Evolutionary conservation across 2,329 filamentous ascomycete genomes (phyloP).

Genomic region (Hymenotorrendiella dingleyae): DNA sequence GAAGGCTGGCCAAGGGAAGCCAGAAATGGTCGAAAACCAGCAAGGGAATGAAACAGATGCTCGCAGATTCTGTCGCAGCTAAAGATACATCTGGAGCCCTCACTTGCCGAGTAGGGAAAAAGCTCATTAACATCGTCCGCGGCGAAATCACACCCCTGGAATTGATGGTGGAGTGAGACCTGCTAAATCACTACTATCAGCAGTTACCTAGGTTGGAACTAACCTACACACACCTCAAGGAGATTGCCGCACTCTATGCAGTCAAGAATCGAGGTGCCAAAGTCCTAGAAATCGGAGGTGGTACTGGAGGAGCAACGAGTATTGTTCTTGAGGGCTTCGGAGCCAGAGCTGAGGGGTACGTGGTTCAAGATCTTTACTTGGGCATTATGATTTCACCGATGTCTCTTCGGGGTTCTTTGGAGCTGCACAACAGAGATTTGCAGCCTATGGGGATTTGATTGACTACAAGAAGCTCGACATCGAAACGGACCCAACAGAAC

Average conservation of each 20-base stretch:
- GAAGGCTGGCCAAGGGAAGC: not conserved
- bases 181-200: conserved; percentile 3
- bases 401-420: conserved; percentile 30
- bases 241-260: not conserved
- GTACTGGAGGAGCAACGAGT: conserved; percentile 10
- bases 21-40: not conserved
- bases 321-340: conserved; percentile 12
- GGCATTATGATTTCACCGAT: conserved; percentile 22
- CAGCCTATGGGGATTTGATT: conserved; percentile 17
- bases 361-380: not conserved
- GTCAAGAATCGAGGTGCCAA: conserved; percentile 14
- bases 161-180: conserved; percentile 3
- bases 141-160: conserved; percentile 4
- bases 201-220: not conserved
- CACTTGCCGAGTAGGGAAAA: not conserved
- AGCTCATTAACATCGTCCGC: not conserved
- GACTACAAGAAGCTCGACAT: conserved; percentile 27
- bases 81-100: not conserved
- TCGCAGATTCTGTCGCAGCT: not conserved
- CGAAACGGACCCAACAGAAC: conserved; percentile 11
- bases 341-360: not conserved
- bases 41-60: not conserved
- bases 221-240: not conserved
- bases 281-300: conserved; percentile 21
- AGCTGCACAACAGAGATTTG: conserved; percentile 19